phyloP scores from a whole-genome alignment of 176 grass and related monocot genomes.

The Juncus effusus region DNA sequence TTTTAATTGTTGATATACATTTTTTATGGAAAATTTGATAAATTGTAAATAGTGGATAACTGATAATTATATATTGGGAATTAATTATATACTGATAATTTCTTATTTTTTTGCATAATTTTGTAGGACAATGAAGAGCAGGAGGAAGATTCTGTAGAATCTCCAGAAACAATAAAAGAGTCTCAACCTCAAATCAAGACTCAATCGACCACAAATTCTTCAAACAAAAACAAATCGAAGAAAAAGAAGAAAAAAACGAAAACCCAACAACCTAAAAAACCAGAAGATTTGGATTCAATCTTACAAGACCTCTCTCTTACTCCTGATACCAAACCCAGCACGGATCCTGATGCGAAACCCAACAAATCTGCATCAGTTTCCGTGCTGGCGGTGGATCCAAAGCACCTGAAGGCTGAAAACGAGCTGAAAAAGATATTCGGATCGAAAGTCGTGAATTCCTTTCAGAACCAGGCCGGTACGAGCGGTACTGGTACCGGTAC shows the following conservation, averaged over 20 bases:
- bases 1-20: too few species aligned
- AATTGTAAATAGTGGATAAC: background rate
- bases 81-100: background rate
- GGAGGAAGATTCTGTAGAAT: constrained; percentile 30
- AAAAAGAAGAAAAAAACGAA: constrained; percentile 97
- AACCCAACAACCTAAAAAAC: constrained; percentile 31
- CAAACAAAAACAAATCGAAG: constrained; percentile 81
- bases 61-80: background rate
- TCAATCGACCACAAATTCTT: constrained; percentile 18
- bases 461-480: constrained; percentile 62
- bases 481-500: constrained; percentile 46
- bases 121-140: constrained; percentile 72
- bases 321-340: constrained; percentile 48
- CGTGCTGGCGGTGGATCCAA: constrained; percentile 71
- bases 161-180: constrained; percentile 9
- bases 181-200: constrained; percentile 38
- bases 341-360: constrained; percentile 37
- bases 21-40: constrained; percentile 1
- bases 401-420: constrained; percentile 86
- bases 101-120: background rate
- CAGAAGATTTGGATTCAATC: constrained; percentile 48
- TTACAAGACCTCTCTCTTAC: constrained; percentile 80
- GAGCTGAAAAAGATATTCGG: constrained; percentile 97
- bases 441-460: constrained; percentile 92
- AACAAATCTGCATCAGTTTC: constrained; percentile 25